A percentile compares a stretch with the other conserved stretches of the same genome.
phyloP scores from a whole-genome alignment of 345 rosid species.

The Melaleuca quinquenervia region DNA sequence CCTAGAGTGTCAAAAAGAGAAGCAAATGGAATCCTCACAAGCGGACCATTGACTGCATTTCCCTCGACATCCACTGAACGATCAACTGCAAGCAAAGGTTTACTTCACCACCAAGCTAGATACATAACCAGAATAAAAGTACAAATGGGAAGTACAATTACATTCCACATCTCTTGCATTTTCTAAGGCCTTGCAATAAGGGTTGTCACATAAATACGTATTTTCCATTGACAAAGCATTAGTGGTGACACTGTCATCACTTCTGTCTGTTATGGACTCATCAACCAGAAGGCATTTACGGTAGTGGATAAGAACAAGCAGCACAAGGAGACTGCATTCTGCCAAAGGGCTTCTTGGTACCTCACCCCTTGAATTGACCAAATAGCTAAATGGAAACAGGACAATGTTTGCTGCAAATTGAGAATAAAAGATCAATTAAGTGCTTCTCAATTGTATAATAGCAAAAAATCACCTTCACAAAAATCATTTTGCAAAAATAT shows the following conservation, averaged over 20 bases:
- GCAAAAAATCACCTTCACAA: not conserved
- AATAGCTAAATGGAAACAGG: slow-evolving; percentile 71
- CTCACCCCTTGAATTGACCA: slow-evolving; percentile 58
- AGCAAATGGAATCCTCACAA: slow-evolving; percentile 79
- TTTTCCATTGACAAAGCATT: slow-evolving; percentile 48
- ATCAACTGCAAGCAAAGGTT: slow-evolving; percentile 48
- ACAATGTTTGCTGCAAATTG: slow-evolving; percentile 69
- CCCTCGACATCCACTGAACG: slow-evolving; percentile 70
- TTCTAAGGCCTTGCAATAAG: slow-evolving; percentile 76
- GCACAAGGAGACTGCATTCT: slow-evolving; percentile 70
- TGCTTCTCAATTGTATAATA: not conserved
- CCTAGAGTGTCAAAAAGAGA: slow-evolving; percentile 89
- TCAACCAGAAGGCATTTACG: slow-evolving; percentile 51
- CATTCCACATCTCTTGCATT: slow-evolving; percentile 87
- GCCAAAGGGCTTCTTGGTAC: slow-evolving; percentile 58
- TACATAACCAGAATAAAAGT: not conserved
- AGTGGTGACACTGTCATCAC: slow-evolving; percentile 47
- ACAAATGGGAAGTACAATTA: slow-evolving; percentile 22
- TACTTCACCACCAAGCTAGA: not conserved
- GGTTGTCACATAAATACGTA: slow-evolving; percentile 50
- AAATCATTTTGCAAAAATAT: not conserved
- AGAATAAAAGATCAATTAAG: not conserved
- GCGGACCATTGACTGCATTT: slow-evolving; percentile 41
- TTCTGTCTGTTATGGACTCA: slow-evolving; percentile 45
- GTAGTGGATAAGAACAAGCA: slow-evolving; percentile 80